Conservation (phyloP, 2,329 filamentous ascomycete genomes). For the Apiospora aurea region DNA sequence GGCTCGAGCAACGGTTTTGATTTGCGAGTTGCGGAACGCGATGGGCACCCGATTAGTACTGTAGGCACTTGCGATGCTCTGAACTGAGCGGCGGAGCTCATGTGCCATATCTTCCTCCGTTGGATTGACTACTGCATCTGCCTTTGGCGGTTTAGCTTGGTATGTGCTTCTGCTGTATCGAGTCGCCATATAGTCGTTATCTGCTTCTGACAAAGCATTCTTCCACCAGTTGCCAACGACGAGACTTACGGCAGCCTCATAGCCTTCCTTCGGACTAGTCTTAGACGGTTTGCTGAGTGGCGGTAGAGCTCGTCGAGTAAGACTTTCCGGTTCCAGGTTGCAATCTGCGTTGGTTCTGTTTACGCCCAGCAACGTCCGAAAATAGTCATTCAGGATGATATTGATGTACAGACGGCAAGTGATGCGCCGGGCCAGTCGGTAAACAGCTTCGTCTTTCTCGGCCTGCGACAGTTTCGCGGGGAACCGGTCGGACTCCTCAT, state of each 20-base stretch:
- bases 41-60: neutral
- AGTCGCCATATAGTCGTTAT: neutral
- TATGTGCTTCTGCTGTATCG: neutral
- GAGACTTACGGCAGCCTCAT: neutral
- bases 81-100: conserved; percentile 65
- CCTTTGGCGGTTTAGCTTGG: neutral
- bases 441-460: conserved; percentile 56
- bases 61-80: conserved; percentile 57
- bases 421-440: conserved; percentile 62
- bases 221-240: neutral
- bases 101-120: neutral
- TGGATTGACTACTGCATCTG: neutral
- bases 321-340: conserved; percentile 60
- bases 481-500: conserved; percentile 1
- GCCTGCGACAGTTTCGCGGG: rapidly evolving
- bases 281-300: neutral
- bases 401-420: conserved; percentile 63
- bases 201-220: neutral
- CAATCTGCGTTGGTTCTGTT: conserved; percentile 65
- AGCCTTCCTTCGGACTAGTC: neutral
- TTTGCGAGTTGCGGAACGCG: conserved; percentile 60
- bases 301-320: rapidly evolving
- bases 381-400: conserved; percentile 65
- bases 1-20: conserved; percentile 69
- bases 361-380: conserved; percentile 66